Percentiles rank a stretch among this genome's conserved stretches.
phyloP scores from a whole-genome alignment of 1,284 basidiomycete species.

The Apiotrichum sp. region DNA sequence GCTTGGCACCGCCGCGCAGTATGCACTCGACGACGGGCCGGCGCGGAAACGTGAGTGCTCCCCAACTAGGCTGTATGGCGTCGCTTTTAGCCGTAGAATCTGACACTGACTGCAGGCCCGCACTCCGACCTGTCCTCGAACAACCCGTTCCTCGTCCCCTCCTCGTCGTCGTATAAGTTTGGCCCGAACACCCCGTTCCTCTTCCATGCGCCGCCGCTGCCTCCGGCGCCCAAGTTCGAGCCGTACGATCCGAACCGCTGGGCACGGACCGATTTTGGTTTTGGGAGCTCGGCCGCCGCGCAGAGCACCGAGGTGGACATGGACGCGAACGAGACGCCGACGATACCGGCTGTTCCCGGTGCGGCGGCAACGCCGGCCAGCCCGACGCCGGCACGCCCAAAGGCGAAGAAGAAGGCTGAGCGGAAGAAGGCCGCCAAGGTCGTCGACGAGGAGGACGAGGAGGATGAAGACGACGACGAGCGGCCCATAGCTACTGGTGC shows the following conservation, averaged over 20 bases:
- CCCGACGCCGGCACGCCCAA: constrained; percentile 1
- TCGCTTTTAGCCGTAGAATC: not conserved
- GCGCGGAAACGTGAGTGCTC: constrained; percentile 37
- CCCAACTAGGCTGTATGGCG: not conserved
- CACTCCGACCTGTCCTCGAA: constrained; percentile 31
- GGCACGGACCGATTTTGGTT: constrained; percentile 27
- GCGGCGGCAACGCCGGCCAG: not conserved
- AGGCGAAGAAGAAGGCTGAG: not conserved
- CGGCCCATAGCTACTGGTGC: constrained; percentile 55
- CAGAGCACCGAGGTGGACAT: constrained; percentile 32
- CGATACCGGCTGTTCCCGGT: not conserved
- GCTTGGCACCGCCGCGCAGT: constrained; percentile 26
- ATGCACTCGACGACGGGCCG: constrained; percentile 27
- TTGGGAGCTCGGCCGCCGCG: constrained; percentile 1
- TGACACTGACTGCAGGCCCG: constrained; percentile 20
- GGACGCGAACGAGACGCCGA: not conserved
- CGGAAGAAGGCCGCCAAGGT: not conserved
- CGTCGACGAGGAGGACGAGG: not conserved
- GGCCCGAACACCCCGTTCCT: constrained; percentile 29
- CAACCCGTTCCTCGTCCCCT: constrained; percentile 1
- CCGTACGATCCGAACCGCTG: constrained; percentile 33
- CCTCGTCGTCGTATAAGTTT: constrained; percentile 15
- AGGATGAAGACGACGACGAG: constrained; percentile 12
- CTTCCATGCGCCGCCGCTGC: constrained; percentile 23
- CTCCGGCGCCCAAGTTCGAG: constrained; percentile 15